Base-by-base conservation (phyloP, 2,329 filamentous ascomycete species). In the Aspergillus neoniger region DNA sequence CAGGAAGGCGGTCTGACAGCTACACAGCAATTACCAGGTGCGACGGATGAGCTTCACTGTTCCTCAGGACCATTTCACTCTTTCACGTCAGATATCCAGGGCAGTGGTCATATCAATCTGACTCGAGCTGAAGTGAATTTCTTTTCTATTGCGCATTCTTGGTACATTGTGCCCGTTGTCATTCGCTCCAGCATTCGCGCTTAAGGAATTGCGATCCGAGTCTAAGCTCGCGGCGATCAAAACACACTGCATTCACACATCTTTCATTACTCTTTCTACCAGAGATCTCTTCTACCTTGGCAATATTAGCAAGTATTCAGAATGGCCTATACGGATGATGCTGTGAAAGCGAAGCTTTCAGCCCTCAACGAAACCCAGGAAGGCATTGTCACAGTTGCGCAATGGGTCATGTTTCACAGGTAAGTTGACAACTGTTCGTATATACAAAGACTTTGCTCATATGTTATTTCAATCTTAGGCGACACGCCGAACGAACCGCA, bases 331-430 rank as follows among this genome's bases (percentile, higher is more conserved):
- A 95, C 90, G 67, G 93, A 98, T 78, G 95, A 99, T 80, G 91
- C 92, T 50, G 92, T 99, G 58, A 87, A 93, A 76, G 92, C 94
- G 57, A 97, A 97, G 81, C 88, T 99, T 57, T 96, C 93, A 32
- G 91, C 92, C 44, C 86, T 99, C 64, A 97, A 96, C 78, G 96
- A 99, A 79, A 96, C 92, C 10, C 94, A 99, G 76, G 95, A 99
- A 75, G 96, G 92, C 79, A 98, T 99, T 72, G 87, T 96, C 63
- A 94, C 91, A 38, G 93, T 96, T 64, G 92, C 95, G 60, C 94
- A 98, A 87, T 99, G 96, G 96, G 95, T 99, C 63, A 96, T 99
- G 90, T 99, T 99, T 76, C 94, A 99, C 80, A 90, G 92, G 92
- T 96, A 87, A 67, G 66, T 60, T 44, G 50, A 59, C 57, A 48